phyloP scores from a whole-genome alignment of 1,139 yeast species.

The Pichia kudriavzevii region DNA sequence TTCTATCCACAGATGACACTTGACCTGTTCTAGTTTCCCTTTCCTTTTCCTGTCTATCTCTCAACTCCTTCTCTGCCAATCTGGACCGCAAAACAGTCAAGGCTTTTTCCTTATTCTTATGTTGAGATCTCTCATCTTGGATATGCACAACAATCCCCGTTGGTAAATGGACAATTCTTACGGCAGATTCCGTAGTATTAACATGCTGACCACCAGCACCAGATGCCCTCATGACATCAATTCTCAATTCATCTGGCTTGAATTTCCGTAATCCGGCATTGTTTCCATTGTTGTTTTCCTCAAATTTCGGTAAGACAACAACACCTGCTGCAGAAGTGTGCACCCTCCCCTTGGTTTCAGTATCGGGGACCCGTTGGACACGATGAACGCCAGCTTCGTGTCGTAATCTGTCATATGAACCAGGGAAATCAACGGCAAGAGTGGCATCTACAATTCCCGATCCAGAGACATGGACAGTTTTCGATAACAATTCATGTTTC shows the following conservation, averaged over 20 bases:
- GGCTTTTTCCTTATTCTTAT: slow-evolving; percentile 92
- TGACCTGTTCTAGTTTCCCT: slow-evolving; percentile 68
- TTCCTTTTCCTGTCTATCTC: slow-evolving; percentile 57
- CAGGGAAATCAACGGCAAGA: slow-evolving; percentile 63
- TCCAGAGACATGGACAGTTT: slow-evolving; percentile 47
- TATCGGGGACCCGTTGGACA: slow-evolving; percentile 88
- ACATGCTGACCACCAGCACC: slow-evolving; percentile 99
- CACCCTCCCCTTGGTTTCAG: slow-evolving; percentile 88
- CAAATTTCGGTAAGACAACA: slow-evolving; percentile 82
- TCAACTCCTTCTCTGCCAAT: slow-evolving; percentile 73
- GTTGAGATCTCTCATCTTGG: slow-evolving; percentile 95
- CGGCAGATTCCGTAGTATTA: slow-evolving; percentile 96
- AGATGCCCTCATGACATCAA: slow-evolving; percentile 93
- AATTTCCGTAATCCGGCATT: slow-evolving; percentile 58
- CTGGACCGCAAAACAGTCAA: slow-evolving; percentile 74
- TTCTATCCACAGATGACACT: slow-evolving; percentile 80
- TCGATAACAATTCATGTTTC: slow-evolving; percentile 56
- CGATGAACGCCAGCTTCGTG: slow-evolving; percentile 95
- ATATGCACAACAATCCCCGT: slow-evolving; percentile 84
- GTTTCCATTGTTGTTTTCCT: slow-evolving; percentile 42
- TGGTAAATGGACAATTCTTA: slow-evolving; percentile 84
- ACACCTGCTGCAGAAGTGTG: slow-evolving; percentile 97
- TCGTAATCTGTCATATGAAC: slow-evolving; percentile 65
- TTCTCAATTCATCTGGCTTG: slow-evolving; percentile 79
- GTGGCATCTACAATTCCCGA: slow-evolving; percentile 74